phyloP scores from a whole-genome alignment of 2,329 filamentous ascomycete genomes.

The Exophiala xenobiotica region DNA sequence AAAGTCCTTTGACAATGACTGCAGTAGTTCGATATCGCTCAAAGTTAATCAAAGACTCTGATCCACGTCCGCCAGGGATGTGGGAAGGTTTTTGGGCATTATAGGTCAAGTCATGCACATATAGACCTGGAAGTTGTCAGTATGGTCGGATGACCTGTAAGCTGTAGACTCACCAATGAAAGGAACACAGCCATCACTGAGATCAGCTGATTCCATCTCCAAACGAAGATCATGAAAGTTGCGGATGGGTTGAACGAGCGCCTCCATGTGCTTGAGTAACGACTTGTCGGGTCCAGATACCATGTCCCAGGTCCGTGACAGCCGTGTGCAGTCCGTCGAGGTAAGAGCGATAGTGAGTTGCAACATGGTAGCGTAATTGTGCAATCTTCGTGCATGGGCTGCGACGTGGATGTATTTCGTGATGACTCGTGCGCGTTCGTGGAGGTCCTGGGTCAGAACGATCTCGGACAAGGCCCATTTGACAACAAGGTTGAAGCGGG shows the following conservation, averaged over 20 bases:
- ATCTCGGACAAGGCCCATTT: slow-evolving; percentile 66
- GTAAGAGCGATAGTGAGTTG: slow-evolving; percentile 64
- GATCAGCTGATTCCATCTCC: slow-evolving; percentile 62
- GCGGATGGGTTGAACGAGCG: slow-evolving; percentile 60
- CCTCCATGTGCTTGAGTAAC: slow-evolving; percentile 59
- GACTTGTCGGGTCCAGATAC: slow-evolving; percentile 56
- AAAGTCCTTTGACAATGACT: slow-evolving; percentile 62
- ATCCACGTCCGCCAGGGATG: slow-evolving; percentile 47
- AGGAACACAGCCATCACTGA: slow-evolving; percentile 63
- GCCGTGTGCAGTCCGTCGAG: slow-evolving; percentile 57
- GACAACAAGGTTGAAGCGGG: slow-evolving; percentile 65
- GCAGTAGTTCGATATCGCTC: slow-evolving; percentile 66
- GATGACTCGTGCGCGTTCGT: slow-evolving; percentile 61
- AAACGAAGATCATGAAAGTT: slow-evolving; percentile 63
- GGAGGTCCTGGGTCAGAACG: slow-evolving; percentile 56
- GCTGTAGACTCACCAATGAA: slow-evolving; percentile 55
- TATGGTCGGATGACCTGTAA: background rate
- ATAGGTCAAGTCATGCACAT: slow-evolving; percentile 66
- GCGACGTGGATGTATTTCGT: slow-evolving; percentile 65
- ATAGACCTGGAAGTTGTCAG: slow-evolving; percentile 48
- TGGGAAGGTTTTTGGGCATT: slow-evolving; percentile 65
- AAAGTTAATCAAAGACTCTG: slow-evolving; percentile 64
- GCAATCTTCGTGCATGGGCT: slow-evolving; percentile 55
- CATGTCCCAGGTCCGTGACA: slow-evolving; percentile 59
- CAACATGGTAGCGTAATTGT: slow-evolving; percentile 66